These are phyloP conservation scores for Cajanus cajan DNA, from an alignment of 306 rosid species.

Conservation along the genomic window DNA sequence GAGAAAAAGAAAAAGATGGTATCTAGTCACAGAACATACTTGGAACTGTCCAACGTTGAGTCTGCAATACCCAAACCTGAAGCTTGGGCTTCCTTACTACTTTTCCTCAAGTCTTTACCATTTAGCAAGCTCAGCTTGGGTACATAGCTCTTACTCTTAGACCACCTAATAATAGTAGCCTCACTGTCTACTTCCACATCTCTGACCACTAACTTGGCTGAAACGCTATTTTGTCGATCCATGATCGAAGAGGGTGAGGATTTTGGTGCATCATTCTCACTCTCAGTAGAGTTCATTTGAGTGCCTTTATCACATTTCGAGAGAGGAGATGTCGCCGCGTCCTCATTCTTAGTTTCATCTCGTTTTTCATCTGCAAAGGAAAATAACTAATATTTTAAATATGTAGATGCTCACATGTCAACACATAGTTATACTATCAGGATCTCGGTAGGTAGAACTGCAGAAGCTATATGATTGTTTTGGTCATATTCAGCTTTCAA, in stretches of 20 bases:
- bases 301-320: conserved; percentile 63
- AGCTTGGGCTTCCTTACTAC: conserved; percentile 32
- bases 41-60: conserved; percentile 53
- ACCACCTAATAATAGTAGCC: conserved; percentile 46
- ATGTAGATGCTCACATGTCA: conserved; percentile 16
- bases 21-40: conserved; percentile 42
- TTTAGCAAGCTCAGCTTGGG: conserved; percentile 24
- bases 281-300: conserved; percentile 62
- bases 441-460: neutral
- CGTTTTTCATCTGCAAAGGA: conserved; percentile 48
- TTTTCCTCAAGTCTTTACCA: conserved; percentile 37
- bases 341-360: conserved; percentile 39
- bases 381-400: neutral
- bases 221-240: conserved; percentile 35
- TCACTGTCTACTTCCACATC: conserved; percentile 82
- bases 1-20: neutral
- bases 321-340: conserved; percentile 31
- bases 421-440: neutral
- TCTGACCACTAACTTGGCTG: conserved; percentile 54
- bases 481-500: too few relatives aligned
- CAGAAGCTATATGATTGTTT: neutral
- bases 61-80: conserved; percentile 55
- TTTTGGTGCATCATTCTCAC: conserved; percentile 34
- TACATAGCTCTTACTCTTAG: conserved; percentile 43
- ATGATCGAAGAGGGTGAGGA: conserved; percentile 35